Percentiles rank a stretch among this genome's conserved stretches.
phyloP scores from a whole-genome alignment of 2,329 filamentous ascomycete species.

The Fusarium gaditjirri region DNA sequence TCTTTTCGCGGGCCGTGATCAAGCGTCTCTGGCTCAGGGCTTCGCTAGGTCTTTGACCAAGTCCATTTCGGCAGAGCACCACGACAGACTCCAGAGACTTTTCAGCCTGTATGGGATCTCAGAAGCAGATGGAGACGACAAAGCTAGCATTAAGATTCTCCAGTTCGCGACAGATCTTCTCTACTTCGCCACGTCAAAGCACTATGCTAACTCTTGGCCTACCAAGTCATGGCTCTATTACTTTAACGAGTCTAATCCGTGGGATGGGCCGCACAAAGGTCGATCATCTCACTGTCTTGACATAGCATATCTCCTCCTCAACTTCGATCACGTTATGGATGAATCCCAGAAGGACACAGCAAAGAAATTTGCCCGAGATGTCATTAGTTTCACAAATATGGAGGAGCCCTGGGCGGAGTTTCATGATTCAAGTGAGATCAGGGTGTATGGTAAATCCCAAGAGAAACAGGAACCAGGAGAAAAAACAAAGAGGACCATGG shows the following conservation, averaged over 20 bases:
- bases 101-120: not conserved
- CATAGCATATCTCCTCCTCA: not conserved
- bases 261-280: not conserved
- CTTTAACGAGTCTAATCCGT: not conserved
- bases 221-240: not conserved
- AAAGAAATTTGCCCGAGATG: not conserved
- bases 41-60: rapidly evolving
- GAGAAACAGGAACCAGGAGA: too few species aligned
- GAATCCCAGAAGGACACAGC: not conserved
- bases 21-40: not conserved
- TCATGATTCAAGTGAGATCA: rapidly evolving
- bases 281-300: constrained; percentile 1
- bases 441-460: not conserved
- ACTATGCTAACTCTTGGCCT: not conserved
- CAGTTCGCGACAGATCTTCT: not conserved
- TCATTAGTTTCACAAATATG: rapidly evolving
- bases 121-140: rapidly evolving
- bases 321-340: not conserved
- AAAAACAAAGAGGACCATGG: too few species aligned
- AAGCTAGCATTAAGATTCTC: not conserved
- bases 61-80: not conserved
- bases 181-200: not conserved
- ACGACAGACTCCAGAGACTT: rapidly evolving
- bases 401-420: not conserved
- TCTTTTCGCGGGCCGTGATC: not conserved